Evolutionary conservation across 2,329 filamentous ascomycete species (phyloP), one percentile per base, ranked within the genome.

Genomic region (Amylocarpus encephaloides): DNA sequence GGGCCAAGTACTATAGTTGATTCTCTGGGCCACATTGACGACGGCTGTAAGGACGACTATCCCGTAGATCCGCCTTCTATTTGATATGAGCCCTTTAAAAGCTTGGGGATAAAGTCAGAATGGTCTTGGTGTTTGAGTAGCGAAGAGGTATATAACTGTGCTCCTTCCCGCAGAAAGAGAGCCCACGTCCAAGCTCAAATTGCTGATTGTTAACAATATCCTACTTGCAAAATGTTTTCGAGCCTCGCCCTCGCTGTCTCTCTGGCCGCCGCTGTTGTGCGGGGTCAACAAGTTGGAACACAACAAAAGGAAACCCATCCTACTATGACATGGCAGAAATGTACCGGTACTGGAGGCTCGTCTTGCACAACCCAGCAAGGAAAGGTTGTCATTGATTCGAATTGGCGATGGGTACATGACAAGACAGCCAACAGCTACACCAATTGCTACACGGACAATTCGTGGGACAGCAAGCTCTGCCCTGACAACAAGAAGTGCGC

Each of bases 321-420:
- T 46, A 62, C 70, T 43, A 67, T 80, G 65, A 73, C 68, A 48
- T 76, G 73, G 70, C 66, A 73, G 57, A 70, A 70, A 54, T 80
- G 77, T 62, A 70, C 73, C 30, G 62, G 64, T 16, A 63, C 62
- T 36, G 70, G 71, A 46, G 44, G 44, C 19, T 40, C 44, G 11
- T 51, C 44, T 18, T 80, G 77, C 65, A 71, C 70, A 1, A 70
- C 66, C 22, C 68, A 73, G 53, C 66, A 65, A 47, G 74, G 72
- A 34, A 72, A 72, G 44, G 68, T 80, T 46, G 71, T 73, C 34
- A 66, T 80, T 57, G 77, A 80, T 57, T 56, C 74, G 56, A 79
- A 79, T 67, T 80, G 76, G 76, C 71, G 77, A 49, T 80, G 77
- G 77, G 64, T 78, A 40, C 75, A 79, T 64, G 65, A 68, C 39